Conservation (phyloP, 2,329 filamentous ascomycete genomes). For the Arthrobotrys conoides region DNA sequence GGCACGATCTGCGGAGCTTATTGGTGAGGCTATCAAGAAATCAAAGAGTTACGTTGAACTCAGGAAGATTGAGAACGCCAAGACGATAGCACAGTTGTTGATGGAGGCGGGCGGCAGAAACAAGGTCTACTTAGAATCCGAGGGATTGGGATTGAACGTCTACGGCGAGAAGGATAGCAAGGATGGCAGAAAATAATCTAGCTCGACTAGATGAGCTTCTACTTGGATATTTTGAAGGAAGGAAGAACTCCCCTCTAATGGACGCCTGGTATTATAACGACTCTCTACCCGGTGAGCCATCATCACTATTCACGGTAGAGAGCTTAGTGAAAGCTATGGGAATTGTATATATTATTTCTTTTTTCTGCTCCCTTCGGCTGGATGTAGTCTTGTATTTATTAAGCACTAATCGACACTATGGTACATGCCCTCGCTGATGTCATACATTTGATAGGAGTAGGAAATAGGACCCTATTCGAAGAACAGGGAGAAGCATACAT, state of each 20-base stretch:
- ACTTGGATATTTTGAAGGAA: slow-evolving; percentile 1
- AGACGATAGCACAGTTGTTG: slow-evolving; percentile 86
- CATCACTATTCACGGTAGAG: not conserved
- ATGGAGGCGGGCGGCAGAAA: slow-evolving; percentile 90
- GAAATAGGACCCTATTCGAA: not conserved
- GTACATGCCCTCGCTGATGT: slow-evolving; percentile 16
- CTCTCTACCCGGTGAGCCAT: not conserved
- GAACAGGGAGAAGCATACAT: not conserved
- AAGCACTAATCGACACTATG: slow-evolving; percentile 57
- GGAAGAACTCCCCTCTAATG: slow-evolving; percentile 50
- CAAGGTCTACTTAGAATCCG: slow-evolving; percentile 91
- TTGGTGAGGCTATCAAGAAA: slow-evolving; percentile 99
- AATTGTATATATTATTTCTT: slow-evolving; percentile 58
- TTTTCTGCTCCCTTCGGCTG: slow-evolving; percentile 35
- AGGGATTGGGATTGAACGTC: slow-evolving; percentile 92
- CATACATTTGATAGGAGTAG: slow-evolving; percentile 10
- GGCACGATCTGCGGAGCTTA: slow-evolving; percentile 95
- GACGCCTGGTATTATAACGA: slow-evolving; percentile 14
- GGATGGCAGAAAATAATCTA: slow-evolving; percentile 58
- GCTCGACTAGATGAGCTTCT: not conserved
- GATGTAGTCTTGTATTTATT: slow-evolving; percentile 52
- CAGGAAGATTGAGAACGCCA: slow-evolving; percentile 97
- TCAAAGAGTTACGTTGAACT: slow-evolving; percentile 95
- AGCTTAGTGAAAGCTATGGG: slow-evolving; percentile 10
- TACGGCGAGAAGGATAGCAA: slow-evolving; percentile 67